Percentiles rank a stretch among this genome's conserved stretches.
These are phyloP conservation scores for Phytophthora ohioensis DNA, from an alignment of 352 stramenopile species.

Conservation along the genomic window DNA sequence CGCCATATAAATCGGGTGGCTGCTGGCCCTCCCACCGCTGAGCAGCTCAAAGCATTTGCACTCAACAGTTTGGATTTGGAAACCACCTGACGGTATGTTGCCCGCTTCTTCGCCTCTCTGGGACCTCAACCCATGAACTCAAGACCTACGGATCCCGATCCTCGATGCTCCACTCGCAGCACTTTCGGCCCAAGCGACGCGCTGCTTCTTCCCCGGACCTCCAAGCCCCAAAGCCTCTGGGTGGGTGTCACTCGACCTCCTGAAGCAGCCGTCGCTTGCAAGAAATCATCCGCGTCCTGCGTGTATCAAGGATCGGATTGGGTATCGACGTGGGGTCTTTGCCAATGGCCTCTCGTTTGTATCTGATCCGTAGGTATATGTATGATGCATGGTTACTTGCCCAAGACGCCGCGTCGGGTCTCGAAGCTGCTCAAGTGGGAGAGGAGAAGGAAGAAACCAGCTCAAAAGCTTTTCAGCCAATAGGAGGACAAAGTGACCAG, in stretches of 20 bases:
- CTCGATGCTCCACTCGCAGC: constrained; percentile 38
- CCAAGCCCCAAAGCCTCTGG: background rate
- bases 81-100: constrained; percentile 83
- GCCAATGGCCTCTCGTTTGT: constrained; percentile 10
- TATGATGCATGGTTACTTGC: constrained; percentile 68
- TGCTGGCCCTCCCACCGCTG: constrained; percentile 8
- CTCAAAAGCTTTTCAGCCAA: background rate
- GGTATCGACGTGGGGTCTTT: constrained; percentile 11
- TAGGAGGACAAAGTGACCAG: background rate
- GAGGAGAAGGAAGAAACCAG: constrained; percentile 5
- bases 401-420: constrained; percentile 33
- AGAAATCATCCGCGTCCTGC: constrained; percentile 53
- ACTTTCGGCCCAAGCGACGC: constrained; percentile 37
- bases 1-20: constrained; percentile 31
- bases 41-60: background rate
- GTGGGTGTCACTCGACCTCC: constrained; percentile 1
- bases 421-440: constrained; percentile 8
- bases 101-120: background rate
- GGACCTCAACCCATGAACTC: constrained; percentile 1
- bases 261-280: constrained; percentile 45
- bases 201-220: constrained; percentile 1
- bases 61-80: constrained; percentile 85
- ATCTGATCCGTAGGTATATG: constrained; percentile 89
- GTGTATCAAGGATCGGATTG: constrained; percentile 91
- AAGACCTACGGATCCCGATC: constrained; percentile 47